Conservation (phyloP, 140 eudicot genomes). For the Flaveria floridana region DNA sequence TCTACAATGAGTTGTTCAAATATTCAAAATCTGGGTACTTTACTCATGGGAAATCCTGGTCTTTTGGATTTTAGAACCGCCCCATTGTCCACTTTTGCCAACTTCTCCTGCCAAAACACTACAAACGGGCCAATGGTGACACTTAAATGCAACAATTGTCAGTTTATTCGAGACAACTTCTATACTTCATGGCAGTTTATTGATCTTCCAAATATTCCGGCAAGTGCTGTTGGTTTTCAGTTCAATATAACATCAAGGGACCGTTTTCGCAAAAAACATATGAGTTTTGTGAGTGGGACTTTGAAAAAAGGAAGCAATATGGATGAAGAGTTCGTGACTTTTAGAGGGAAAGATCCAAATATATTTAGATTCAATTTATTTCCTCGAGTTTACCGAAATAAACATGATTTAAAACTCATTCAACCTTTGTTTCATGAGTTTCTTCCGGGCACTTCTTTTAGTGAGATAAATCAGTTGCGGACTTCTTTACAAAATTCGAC, state of each 20-base stretch:
- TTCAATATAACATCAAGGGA: conserved; percentile 76
- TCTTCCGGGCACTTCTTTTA: conserved; percentile 68
- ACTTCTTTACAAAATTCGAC: conserved; percentile 60
- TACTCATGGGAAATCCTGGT: conserved; percentile 56
- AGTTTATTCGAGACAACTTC: conserved; percentile 47
- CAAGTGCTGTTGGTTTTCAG: conserved; percentile 78
- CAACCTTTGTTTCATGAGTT: conserved; percentile 91
- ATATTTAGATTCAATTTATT: conserved; percentile 73
- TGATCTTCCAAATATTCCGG: conserved; percentile 79
- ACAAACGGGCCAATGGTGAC: conserved; percentile 63
- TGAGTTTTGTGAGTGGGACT: conserved; percentile 75
- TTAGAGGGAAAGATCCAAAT: conserved; percentile 68
- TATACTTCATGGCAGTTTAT: conserved; percentile 79
- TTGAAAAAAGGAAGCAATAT: conserved; percentile 56
- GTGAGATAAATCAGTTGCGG: conserved; percentile 56
- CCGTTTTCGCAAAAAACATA: conserved; percentile 43
- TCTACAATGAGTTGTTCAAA: conserved; percentile 81
- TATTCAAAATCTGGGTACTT: conserved; percentile 57
- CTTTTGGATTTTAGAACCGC: conserved; percentile 48
- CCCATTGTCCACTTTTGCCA: conserved; percentile 62
- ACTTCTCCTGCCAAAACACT: conserved; percentile 76
- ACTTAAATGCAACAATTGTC: conserved; percentile 65
- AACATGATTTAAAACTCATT: conserved; percentile 68
- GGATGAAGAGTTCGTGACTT: conserved; percentile 55
- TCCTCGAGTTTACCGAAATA: conserved; percentile 66